Conservation (phyloP, 139 green algal species). For the Yamagishiella unicocca region DNA sequence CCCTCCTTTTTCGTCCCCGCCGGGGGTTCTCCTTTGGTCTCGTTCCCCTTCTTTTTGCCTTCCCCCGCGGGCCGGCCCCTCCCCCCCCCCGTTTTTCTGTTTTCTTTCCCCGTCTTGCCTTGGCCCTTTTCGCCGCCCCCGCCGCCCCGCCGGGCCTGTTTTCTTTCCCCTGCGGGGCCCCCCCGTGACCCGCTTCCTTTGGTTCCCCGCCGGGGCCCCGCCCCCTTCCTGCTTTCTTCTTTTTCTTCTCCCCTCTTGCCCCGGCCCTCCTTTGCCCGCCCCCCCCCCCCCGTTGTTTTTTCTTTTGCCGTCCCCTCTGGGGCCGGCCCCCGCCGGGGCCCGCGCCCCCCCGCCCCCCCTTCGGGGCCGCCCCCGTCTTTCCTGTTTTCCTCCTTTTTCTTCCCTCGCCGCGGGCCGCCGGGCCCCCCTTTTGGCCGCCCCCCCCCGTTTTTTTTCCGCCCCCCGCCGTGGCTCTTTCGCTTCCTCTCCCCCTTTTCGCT, state of each 20-base stretch:
- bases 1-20: too few relatives aligned
- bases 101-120: not conserved
- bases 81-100: too few relatives aligned
- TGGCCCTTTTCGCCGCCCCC: not conserved
- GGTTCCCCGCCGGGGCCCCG: not conserved
- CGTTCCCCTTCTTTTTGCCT: too few relatives aligned
- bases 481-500: not conserved
- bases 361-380: not conserved
- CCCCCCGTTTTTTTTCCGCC: not conserved
- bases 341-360: too few relatives aligned
- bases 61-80: too few relatives aligned
- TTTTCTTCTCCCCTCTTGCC: not conserved
- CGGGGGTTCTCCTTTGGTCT: too few relatives aligned
- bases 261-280: not conserved
- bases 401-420: too few relatives aligned
- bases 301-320: too few relatives aligned
- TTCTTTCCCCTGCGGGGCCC: not conserved
- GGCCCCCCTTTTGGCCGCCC: not conserved
- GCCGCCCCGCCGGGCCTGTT: too few relatives aligned
- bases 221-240: not conserved
- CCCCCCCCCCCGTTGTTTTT: not conserved
- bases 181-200: not conserved
- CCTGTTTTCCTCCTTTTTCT: not conserved
- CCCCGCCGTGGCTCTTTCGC: not conserved
- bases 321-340: too few relatives aligned